phyloP scores from a whole-genome alignment of 1,139 yeast genomes.

The Candida labiduridarum region DNA sequence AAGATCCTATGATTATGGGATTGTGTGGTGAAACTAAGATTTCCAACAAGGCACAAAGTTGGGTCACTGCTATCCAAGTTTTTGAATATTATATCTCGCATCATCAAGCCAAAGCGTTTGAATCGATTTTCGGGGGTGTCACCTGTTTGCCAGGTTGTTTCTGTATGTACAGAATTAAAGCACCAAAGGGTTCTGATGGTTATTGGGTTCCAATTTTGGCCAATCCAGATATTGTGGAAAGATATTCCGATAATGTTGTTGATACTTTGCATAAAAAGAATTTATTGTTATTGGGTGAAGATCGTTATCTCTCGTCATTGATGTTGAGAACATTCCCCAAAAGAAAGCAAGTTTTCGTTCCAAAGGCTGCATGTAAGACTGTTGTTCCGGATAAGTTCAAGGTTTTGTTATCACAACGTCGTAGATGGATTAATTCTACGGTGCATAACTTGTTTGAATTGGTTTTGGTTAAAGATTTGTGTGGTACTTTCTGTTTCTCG shows the following conservation, averaged over 20 bases:
- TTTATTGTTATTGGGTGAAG: slow-evolving; percentile 88
- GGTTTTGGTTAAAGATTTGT: slow-evolving; percentile 82
- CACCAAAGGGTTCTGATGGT: slow-evolving; percentile 89
- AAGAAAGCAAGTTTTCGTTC: slow-evolving; percentile 88
- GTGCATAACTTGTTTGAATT: slow-evolving; percentile 94
- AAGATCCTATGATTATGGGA: slow-evolving; percentile 91
- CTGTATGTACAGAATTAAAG: slow-evolving; percentile 90
- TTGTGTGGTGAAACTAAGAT: slow-evolving; percentile 97
- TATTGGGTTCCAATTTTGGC: slow-evolving; percentile 96
- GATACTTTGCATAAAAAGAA: slow-evolving; percentile 90
- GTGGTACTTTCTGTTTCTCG: slow-evolving; percentile 96
- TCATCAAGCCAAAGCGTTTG: slow-evolving; percentile 95
- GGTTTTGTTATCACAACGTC: slow-evolving; percentile 88
- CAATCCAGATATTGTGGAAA: slow-evolving; percentile 94
- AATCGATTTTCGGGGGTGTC: slow-evolving; percentile 93
- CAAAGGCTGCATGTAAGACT: slow-evolving; percentile 96
- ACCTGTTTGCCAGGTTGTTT: slow-evolving; percentile 98
- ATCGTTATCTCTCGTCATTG: slow-evolving; percentile 82
- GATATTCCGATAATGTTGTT: slow-evolving; percentile 87
- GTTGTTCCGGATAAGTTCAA: slow-evolving; percentile 82
- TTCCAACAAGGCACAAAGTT: slow-evolving; percentile 78
- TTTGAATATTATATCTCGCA: slow-evolving; percentile 95
- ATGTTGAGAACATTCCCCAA: slow-evolving; percentile 94
- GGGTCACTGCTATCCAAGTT: slow-evolving; percentile 96
- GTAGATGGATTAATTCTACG: slow-evolving; percentile 98